Evolutionary conservation across 2,329 filamentous ascomycete species (phyloP).

Genomic region (Colletotrichum spinosum): DNA sequence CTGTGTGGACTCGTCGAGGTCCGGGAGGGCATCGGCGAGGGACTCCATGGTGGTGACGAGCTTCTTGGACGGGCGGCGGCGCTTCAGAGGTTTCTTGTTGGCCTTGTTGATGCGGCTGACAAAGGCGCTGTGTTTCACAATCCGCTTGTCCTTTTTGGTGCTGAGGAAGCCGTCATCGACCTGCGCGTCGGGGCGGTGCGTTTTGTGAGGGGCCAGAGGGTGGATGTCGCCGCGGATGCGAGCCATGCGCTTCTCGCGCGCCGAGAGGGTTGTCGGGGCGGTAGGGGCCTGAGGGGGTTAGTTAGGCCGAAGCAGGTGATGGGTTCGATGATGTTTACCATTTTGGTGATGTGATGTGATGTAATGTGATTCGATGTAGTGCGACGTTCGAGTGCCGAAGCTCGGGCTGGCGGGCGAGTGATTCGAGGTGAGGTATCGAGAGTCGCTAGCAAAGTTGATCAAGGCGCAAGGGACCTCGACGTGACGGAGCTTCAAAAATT

Average conservation of each 20-base stretch:
- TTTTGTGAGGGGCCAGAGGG: constrained; percentile 63
- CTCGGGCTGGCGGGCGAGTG: neutral
- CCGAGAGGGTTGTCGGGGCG: constrained; percentile 65
- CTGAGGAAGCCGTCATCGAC: constrained; percentile 71
- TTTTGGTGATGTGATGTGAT: neutral
- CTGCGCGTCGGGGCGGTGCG: constrained; percentile 62
- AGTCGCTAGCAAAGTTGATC: neutral
- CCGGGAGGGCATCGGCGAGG: constrained; percentile 84
- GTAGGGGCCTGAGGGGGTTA: constrained; percentile 40
- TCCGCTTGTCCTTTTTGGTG: constrained; percentile 85
- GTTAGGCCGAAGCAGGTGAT: neutral
- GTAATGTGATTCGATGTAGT: neutral
- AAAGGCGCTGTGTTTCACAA: constrained; percentile 84
- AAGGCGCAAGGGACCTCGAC: neutral
- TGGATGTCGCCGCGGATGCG: constrained; percentile 62
- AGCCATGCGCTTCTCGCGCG: constrained; percentile 66
- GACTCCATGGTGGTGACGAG: constrained; percentile 80
- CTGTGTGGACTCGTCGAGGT: constrained; percentile 62
- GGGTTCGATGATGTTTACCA: neutral
- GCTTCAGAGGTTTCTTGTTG: constrained; percentile 66
- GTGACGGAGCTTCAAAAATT: constrained; percentile 32
- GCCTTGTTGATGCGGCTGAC: constrained; percentile 73
- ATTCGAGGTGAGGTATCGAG: neutral
- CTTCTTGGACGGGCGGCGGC: constrained; percentile 79
- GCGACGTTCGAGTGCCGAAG: neutral